Evolutionary conservation across 345 rosid species (phyloP).

Genomic region (Gynandropsis gynandra): DNA sequence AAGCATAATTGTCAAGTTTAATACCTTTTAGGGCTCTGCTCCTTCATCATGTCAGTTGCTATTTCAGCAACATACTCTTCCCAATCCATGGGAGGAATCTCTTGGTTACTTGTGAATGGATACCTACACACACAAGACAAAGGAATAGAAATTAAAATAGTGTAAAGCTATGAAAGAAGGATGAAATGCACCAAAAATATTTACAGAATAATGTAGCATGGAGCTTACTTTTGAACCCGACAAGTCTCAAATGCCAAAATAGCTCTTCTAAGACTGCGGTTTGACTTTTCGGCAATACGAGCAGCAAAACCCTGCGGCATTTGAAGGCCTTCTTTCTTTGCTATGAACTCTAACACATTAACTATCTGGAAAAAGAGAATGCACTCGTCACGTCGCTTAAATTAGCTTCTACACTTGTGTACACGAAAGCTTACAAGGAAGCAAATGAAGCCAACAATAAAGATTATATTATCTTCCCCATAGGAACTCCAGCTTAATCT

Average conservation of each 20-base stretch:
- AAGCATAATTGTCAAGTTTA: not conserved
- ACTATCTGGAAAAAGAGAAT: constrained; percentile 45
- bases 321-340: constrained; percentile 77
- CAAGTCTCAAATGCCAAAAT: constrained; percentile 82
- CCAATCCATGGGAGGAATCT: constrained; percentile 90
- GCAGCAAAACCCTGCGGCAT: constrained; percentile 77
- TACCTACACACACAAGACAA: constrained; percentile 38
- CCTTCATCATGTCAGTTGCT: constrained; percentile 84
- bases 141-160: constrained; percentile 5
- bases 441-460: constrained; percentile 6
- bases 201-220: not conserved
- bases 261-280: constrained; percentile 80
- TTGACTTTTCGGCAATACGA: constrained; percentile 79
- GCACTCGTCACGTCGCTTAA: constrained; percentile 1
- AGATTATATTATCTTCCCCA: constrained; percentile 8
- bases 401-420: not conserved
- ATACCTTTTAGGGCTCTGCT: constrained; percentile 91
- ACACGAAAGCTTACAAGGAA: constrained; percentile 3
- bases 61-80: constrained; percentile 86
- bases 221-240: constrained; percentile 74
- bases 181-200: not conserved
- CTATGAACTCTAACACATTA: constrained; percentile 73
- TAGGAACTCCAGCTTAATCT: constrained; percentile 5
- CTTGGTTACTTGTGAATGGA: constrained; percentile 67
- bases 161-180: constrained; percentile 2